Base-by-base conservation (phyloP, 148 eudicot genomes). In the Vaccinium corymbosum region DNA sequence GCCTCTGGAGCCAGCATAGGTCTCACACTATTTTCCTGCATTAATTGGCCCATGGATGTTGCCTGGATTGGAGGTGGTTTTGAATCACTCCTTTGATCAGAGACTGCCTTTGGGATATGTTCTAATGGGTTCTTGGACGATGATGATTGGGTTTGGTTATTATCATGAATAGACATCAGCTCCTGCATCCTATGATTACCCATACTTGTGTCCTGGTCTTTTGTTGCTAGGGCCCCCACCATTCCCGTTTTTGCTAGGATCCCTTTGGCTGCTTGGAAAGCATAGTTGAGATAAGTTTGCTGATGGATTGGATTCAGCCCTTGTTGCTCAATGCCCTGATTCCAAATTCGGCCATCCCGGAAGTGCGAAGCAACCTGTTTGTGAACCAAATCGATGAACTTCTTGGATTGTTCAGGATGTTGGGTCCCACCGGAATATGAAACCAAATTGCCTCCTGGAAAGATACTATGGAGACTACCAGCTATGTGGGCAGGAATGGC, bases 281-380 rank as follows among this genome's bases (percentile, higher is more conserved):
- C 91, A 87, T 91, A 91, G 76, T 96, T 95, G 86, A 92, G 80
- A 86, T 94, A 97, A 81, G 95, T 94, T 86, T 92, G 46, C 46
- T 42, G 97, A 35, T 97, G 95, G 52, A 85, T 90, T 66, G 99
- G 93, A 87, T 90, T 92, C 78, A 93, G 61, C 82, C 79, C 79
- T 80, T 90, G 95, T 64, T 25, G 71, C 86, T 96, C 98, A 85
- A 88, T 86, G 85, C 87, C 95, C 80, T 87, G 93, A 88, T 86
- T 91, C 88, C 92, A 91, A 86, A 85, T 89, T 72, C 90, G 98
- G 74, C 88, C 90, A 48, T 92, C 98, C 22, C 90, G 90, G 83
- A 89, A 75, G 62, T 85, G 93, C 50, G 91, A 87, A 66, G 91
- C 86, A 80, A 85, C 88, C 59, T 91, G 93, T 82, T 94, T 97